phyloP scores from a whole-genome alignment of 2,329 filamentous ascomycete genomes.

The Colletotrichum sp. region DNA sequence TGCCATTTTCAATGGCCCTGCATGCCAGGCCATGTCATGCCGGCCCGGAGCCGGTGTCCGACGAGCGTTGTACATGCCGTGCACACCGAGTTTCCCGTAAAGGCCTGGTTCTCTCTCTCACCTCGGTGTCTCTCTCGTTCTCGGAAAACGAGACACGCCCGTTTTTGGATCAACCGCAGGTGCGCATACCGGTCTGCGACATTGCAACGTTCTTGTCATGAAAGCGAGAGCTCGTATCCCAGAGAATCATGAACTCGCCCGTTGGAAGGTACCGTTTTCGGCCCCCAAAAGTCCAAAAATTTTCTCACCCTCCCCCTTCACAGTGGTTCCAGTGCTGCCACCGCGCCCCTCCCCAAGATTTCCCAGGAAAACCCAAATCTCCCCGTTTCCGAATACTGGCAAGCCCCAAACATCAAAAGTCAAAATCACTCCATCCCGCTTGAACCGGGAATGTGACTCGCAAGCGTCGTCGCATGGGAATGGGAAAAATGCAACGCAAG shows the following conservation, averaged over 20 bases:
- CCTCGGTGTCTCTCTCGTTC: background rate
- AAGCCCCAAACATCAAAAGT: constrained; percentile 3
- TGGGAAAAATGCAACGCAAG: background rate
- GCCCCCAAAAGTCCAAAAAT: background rate
- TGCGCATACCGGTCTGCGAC: background rate
- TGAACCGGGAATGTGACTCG: constrained; percentile 13
- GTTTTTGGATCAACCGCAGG: background rate
- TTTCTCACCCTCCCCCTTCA: background rate
- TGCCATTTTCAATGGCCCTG: background rate
- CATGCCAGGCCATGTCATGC: background rate
- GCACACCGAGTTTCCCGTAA: constrained; percentile 4
- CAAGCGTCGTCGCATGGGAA: background rate
- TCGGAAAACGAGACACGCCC: background rate
- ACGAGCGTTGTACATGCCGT: constrained; percentile 8
- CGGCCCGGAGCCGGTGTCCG: constrained; percentile 2
- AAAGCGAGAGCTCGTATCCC: background rate
- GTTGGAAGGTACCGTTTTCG: background rate
- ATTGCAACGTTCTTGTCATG: background rate
- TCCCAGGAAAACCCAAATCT: background rate
- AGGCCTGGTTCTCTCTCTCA: background rate
- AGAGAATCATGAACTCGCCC: background rate
- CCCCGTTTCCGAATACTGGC: background rate
- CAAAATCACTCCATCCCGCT: constrained; percentile 3
- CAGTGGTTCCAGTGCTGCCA: background rate
- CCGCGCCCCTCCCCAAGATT: background rate